Evolutionary conservation across 495 filamentous ascomycete genomes (phyloP).

Genomic region (Xylaria venustula): DNA sequence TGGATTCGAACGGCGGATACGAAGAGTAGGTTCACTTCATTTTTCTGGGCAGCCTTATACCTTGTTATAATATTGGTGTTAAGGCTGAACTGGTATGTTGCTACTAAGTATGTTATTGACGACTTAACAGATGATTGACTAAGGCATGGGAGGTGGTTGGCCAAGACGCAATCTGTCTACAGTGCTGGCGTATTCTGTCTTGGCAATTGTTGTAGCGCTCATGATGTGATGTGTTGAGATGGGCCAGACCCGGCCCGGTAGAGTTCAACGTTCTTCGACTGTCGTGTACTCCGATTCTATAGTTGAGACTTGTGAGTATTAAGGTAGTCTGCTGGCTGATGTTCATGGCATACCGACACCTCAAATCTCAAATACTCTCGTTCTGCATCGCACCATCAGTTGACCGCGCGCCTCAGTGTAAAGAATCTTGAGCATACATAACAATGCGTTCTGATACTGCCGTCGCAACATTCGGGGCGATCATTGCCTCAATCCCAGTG

Average conservation of each 20-base stretch:
- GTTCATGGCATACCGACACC: not conserved
- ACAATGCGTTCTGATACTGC: not conserved
- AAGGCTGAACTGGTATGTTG: not conserved
- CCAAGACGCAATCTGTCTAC: not conserved
- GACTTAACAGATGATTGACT: conserved; percentile 1
- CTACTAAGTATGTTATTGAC: not conserved
- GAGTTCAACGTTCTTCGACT: not conserved
- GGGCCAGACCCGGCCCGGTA: not conserved
- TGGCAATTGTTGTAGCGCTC: not conserved
- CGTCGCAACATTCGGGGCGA: not conserved
- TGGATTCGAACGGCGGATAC: not conserved
- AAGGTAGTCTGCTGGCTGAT: not conserved
- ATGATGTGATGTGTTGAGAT: not conserved
- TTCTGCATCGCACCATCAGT: not conserved
- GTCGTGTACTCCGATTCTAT: not conserved
- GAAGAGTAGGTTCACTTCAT: not conserved
- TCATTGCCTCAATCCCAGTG: not conserved
- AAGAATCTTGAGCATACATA: not conserved
- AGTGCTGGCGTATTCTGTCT: not conserved
- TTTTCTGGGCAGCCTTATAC: not conserved
- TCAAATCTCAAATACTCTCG: not conserved
- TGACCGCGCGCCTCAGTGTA: not conserved
- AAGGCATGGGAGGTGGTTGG: not conserved
- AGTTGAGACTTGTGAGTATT: not conserved
- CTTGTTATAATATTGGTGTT: conserved; percentile 1